These are phyloP conservation scores for Vigna hirtella DNA, from an alignment of 306 rosid genomes.

Conservation along the genomic window DNA sequence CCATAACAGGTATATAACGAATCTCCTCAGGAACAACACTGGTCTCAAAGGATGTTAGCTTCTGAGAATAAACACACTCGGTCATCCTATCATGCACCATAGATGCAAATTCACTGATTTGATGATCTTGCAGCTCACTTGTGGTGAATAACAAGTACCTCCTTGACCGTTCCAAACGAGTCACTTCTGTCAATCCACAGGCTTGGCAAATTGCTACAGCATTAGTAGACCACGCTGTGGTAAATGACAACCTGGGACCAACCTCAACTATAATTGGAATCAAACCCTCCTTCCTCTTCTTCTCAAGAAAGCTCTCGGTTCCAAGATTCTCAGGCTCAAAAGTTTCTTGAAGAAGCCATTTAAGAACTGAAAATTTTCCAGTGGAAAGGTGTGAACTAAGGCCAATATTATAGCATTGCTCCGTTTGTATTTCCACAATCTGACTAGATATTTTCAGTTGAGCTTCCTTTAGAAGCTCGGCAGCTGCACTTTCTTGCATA, in stretches of 20 bases:
- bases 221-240: constrained; percentile 94
- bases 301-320: constrained; percentile 77
- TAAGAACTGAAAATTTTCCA: constrained; percentile 60
- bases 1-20: constrained; percentile 72
- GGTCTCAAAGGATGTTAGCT: constrained; percentile 72
- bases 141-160: constrained; percentile 71
- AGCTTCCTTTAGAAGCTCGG: constrained; percentile 72
- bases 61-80: constrained; percentile 75
- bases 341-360: constrained; percentile 91
- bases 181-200: constrained; percentile 86
- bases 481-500: constrained; percentile 72
- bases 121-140: constrained; percentile 57
- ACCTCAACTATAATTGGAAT: constrained; percentile 66
- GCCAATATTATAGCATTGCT: constrained; percentile 84
- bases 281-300: constrained; percentile 68
- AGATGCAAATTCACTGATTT: constrained; percentile 72
- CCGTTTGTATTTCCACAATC: constrained; percentile 75
- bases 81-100: constrained; percentile 95
- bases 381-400: constrained; percentile 57
- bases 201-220: constrained; percentile 88
- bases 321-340: constrained; percentile 88
- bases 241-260: constrained; percentile 90
- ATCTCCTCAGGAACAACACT: constrained; percentile 72
- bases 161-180: constrained; percentile 85
- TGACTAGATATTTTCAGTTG: constrained; percentile 71